Evolutionary conservation across 495 filamentous ascomycete species (phyloP), one percentile per base, ranked within the genome.

Genomic region (Glutinoglossum americanum): DNA sequence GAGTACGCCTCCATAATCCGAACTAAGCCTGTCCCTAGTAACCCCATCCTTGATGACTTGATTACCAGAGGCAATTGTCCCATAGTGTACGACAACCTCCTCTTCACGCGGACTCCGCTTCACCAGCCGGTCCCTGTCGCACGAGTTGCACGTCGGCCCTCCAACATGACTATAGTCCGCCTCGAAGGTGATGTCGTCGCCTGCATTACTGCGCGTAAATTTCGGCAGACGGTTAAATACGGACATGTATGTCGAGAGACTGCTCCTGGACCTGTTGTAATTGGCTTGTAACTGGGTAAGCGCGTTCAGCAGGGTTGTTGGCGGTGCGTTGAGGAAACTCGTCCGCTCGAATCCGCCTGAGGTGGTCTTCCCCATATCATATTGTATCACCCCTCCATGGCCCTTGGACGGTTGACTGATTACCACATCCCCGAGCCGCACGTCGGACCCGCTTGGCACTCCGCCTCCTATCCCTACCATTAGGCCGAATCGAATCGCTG

Each of bases 401-500:
- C n/a, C 1, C 51, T 2, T 7, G 10, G 17, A 2, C 17, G 51
- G 51, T 7, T 54, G 51, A 37, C 51, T 54, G 28, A 54, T 11
- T 15, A 37, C 51, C 23, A 45, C 17, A 21, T 45, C 41, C 5
- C 73, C 72, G 47, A 74, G 66, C 44, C 65, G 65, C 49, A 71
- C 28, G 51, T 54, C 51, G 1, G 13, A 6, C 51, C 28, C 19
- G 51, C 51, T 54, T 32, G 68, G 67, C 17, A 72, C 63, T 6
- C 71, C 72, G 21, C 72, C 70, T 13, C 72, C 68, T 45, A 74
- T 74, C 0, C 73, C 72, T 1, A 75, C 69, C 64, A 74, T 65
- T 1, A 75, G 60, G 11, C 68, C 63, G 26, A 68, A 65, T 55
- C 55, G 60, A 48, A 75, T 63, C 25, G 65, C 56, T 23, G 62